These are phyloP conservation scores for Leptomonas seymouri DNA, from an alignment of 208 protist species.

Conservation along the genomic window DNA sequence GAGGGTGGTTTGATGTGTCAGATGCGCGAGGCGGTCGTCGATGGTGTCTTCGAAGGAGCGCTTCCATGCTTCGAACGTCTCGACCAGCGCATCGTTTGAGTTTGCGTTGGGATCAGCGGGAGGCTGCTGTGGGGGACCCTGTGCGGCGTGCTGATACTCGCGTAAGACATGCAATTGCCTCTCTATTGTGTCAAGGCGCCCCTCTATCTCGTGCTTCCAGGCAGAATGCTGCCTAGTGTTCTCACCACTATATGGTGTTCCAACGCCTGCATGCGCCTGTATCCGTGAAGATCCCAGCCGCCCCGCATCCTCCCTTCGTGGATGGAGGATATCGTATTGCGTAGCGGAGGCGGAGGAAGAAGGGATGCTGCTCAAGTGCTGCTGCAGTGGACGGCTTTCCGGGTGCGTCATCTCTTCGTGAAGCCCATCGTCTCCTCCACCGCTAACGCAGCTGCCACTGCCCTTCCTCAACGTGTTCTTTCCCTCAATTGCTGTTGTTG, in stretches of 20 bases:
- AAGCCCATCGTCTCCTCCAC: not conserved
- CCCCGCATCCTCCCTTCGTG: not conserved
- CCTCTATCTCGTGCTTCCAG: not conserved
- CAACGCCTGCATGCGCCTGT: not conserved
- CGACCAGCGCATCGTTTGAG: not conserved
- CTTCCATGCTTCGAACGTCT: not conserved
- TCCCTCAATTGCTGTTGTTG: not conserved
- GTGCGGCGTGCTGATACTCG: not conserved
- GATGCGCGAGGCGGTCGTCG: conserved; percentile 1
- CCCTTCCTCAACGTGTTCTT: not conserved
- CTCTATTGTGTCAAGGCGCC: not conserved
- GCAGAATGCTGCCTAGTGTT: not conserved
- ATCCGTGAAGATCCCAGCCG: not conserved
- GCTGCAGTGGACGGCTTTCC: not conserved
- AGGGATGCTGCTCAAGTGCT: not conserved
- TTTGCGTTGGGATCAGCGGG: not conserved
- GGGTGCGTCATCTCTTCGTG: not conserved
- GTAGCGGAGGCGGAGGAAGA: not conserved
- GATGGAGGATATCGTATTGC: not conserved
- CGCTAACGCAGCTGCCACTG: no score
- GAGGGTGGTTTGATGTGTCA: conserved; percentile 2
- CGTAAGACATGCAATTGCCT: not conserved
- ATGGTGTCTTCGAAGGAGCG: conserved; percentile 2
- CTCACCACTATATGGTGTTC: not conserved
- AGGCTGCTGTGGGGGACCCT: not conserved